phyloP scores from a whole-genome alignment of 805 yeast genomes.

The Cyberlindnera subsufficiens region DNA sequence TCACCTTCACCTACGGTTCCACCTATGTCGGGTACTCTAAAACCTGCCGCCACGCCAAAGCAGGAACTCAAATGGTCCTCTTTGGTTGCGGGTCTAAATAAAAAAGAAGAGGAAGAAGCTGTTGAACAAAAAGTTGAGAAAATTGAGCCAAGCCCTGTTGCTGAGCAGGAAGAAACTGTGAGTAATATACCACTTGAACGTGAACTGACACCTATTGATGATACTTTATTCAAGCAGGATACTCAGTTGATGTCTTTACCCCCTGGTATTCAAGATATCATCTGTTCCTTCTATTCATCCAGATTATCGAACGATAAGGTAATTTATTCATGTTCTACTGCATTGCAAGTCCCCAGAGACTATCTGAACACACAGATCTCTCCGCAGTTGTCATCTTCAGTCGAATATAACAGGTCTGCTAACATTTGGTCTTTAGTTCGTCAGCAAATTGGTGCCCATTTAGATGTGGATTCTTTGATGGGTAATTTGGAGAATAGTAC shows the following conservation, averaged over 20 bases:
- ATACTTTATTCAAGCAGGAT: slow-evolving; percentile 15
- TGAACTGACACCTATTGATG: slow-evolving; percentile 12
- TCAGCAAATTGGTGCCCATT: slow-evolving; percentile 27
- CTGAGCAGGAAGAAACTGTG: no score
- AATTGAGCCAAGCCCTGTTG: no score
- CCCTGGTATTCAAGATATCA: slow-evolving; percentile 28
- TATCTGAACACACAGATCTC: slow-evolving; percentile 5
- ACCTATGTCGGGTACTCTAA: slow-evolving; percentile 23
- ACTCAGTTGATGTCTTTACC: slow-evolving; percentile 17
- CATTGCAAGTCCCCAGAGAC: slow-evolving; percentile 8
- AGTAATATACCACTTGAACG: neutral
- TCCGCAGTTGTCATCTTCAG: slow-evolving; percentile 47
- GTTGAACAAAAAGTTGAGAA: neutral
- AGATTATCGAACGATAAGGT: slow-evolving; percentile 6
- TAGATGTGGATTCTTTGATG: slow-evolving; percentile 1
- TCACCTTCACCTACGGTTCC: neutral
- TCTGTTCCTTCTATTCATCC: slow-evolving; percentile 21
- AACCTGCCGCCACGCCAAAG: slow-evolving; percentile 47
- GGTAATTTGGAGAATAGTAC: slow-evolving; percentile 13
- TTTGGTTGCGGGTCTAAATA: slow-evolving; percentile 8
- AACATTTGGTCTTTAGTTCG: slow-evolving; percentile 83
- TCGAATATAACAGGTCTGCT: slow-evolving; percentile 80
- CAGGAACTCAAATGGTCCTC: slow-evolving; percentile 50
- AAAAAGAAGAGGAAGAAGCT: neutral
- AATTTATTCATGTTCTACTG: slow-evolving; percentile 5